Base-by-base conservation (phyloP, 768 basidiomycete genomes). In the Lyophyllum shimeji region DNA sequence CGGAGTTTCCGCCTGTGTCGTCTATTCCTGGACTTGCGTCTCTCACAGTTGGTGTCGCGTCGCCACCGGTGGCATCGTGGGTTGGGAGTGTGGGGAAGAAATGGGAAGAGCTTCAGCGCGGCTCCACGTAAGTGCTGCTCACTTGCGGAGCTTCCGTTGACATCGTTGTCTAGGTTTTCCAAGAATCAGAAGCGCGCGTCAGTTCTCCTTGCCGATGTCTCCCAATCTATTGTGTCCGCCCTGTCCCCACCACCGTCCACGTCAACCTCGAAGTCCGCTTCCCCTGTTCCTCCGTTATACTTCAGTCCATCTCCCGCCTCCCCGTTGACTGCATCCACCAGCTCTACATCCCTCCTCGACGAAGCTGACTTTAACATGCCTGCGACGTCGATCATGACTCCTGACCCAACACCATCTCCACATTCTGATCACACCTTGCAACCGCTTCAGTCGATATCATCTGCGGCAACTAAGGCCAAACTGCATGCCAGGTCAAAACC, bases 151-250 rank as follows among this genome's bases (percentile, higher is more conserved):
- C 51, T 37, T 7, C 20, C 21, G 20, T 24, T 39, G 13, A 39
- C 27, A 44, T 12, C 25, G 17, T 47, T n/a, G n/a, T 52, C 12
- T 57, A 90, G 88, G n/a, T 80, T 89, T 63, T 73, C 82, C 17
- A 87, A 84, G 61, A 77, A 74, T 62, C 85, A 85, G 56, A 88
- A 87, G 69, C 84, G 87, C 20, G 87, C 87, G 0, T 87, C 87
- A 0, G 60, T 81, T 1, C 75, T 90, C 27, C 65, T 90, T 51
- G 80, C 85, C 0, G 88, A 89, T 65, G 80, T 89, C 18, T 85
- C 85, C 5, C 77, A 79, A 57, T 76, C 80, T 39, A 73, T 85
- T 33, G 76, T 76, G 9, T 75, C 79, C 2, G 84, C 78, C 0
- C 65, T 83, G 11, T 52, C 70, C 18, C 67, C 72, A 7, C 74